Evolutionary conservation across 78 protist species (phyloP).

Genomic region (Pigoraptor vietnamica): DNA sequence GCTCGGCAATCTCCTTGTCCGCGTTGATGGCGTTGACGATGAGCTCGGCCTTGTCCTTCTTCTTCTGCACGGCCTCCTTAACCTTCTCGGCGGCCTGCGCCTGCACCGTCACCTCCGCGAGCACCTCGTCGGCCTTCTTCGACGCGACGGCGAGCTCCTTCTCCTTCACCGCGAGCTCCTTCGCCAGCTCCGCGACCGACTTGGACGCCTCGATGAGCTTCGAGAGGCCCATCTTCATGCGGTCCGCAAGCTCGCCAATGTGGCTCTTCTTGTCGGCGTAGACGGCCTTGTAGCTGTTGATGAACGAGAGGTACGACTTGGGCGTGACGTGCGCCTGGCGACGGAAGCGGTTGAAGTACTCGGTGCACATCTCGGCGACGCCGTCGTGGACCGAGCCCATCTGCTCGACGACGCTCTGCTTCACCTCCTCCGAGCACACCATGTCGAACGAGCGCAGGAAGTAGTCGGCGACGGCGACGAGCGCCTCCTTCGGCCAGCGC

Average conservation of each 20-base stretch:
- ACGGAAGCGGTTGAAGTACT: slow-evolving; percentile 74
- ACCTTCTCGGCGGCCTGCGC: slow-evolving; percentile 67
- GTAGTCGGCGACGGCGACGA: slow-evolving; percentile 53
- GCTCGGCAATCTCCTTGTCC: slow-evolving; percentile 69
- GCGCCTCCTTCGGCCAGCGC: slow-evolving; percentile 84
- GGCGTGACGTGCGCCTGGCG: slow-evolving; percentile 83
- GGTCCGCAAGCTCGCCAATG: slow-evolving; percentile 33
- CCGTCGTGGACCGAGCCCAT: slow-evolving; percentile 65
- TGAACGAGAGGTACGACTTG: slow-evolving; percentile 81
- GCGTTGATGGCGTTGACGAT: slow-evolving; percentile 46
- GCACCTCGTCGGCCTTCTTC: slow-evolving; percentile 46
- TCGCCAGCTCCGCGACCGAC: slow-evolving; percentile 62
- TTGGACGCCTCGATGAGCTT: slow-evolving; percentile 70
- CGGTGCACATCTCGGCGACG: slow-evolving; percentile 33
- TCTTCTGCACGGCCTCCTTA: slow-evolving; percentile 46
- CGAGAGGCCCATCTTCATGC: slow-evolving; percentile 68
- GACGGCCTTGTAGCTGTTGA: slow-evolving; percentile 47
- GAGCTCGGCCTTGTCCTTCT: slow-evolving; percentile 24
- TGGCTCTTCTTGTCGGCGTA: slow-evolving; percentile 57
- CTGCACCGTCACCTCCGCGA: slow-evolving; percentile 49
- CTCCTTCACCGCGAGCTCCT: slow-evolving; percentile 67
- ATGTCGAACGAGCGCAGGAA: slow-evolving; percentile 49
- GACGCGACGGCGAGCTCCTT: slow-evolving; percentile 50
- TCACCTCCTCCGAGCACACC: slow-evolving; percentile 35
- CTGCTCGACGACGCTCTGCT: slow-evolving; percentile 28